Base-by-base conservation (phyloP, 305 asterid species). In the Fraxinus dipetala region DNA sequence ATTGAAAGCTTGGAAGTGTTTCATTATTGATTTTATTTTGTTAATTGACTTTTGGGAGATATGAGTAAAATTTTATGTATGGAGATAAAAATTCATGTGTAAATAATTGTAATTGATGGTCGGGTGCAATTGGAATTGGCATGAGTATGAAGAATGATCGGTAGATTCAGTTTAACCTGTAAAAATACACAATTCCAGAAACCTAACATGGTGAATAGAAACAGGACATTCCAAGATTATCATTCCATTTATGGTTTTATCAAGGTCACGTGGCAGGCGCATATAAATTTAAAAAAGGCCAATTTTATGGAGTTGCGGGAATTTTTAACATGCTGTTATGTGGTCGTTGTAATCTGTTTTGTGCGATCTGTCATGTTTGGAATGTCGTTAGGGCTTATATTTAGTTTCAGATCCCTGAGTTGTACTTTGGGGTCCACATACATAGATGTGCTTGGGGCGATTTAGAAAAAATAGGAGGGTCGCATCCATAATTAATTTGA, bases 101-200 rank as follows among this genome's bases (percentile, higher is more conserved):
- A 45, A 45, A 30, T 73, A 45, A 20, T 81, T 45, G 32, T 30
- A 35, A 5, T 43, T 20, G 32, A 74, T 76, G 9, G 79, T 79
- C 2, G 18, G 43, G 45, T 69, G 43, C 45, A 56, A 77, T 22
- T 36, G 45, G 28, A 43, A 79, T n/a, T 80, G 61, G 61, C 34
- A 28, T 77, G 22, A n/a, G 51, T 67, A 72, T 76, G 84, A 72
- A 81, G 79, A 81, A 80, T 59, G 79, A 16, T n/a, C 7, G 43
- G 45, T 45, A 11, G 56, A 45, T 45, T 45, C 56, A 45, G 56
- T 45, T 45, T 45, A 45, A 13, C 56, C 56, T 45, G 18, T 45
- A 45, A 45, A 45, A 45, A 3, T 13, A 45, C 18, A 45, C 5
- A 3, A 45, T 5, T 45, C 18, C 56, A 13, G 56, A 45, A 13